Evolutionary conservation across 306 rosid species (phyloP), one percentile per base, ranked within the genome.

Genomic region (Spatholobus suberectus): DNA sequence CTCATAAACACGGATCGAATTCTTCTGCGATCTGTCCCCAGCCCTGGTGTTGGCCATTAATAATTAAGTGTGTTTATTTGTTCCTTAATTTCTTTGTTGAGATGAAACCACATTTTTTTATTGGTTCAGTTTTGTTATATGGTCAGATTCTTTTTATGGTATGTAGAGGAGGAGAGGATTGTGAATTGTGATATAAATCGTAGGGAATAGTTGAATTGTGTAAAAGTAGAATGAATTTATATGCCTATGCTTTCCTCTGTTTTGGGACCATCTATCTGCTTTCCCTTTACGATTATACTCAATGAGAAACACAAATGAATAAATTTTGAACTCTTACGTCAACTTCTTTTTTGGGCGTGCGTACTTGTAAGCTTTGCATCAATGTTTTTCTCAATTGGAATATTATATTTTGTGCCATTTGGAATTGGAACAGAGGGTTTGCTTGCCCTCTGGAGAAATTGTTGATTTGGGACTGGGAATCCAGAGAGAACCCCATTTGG

Each of bases 41-140:
- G 97, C 85, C 98, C 98, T 11, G 98, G 97, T 4, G 81, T 77
- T 10, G 97, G 97, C 6, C 94, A 94, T 72, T 61, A 40, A 41
- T 21, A 23, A 35, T 8, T 49, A 15, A 4, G 9, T 17, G 17
- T 27, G 10, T 51, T n/a, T 32, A 1, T 73, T 6, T 52, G 34
- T 32, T 12, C 40, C 12, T 21, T 10, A 12, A 27, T 44, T 13
- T 10, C 2, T 62, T n/a, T 7, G 2, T 43, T 77, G 2, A 12
- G 10, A 58, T 58, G 2, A 37, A 5, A 38, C 44, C 27, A 35
- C 67, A 43, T 62, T 51, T 54, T 76, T 84, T 59, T 8, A 17
- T 66, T 77, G 40, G 17, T 32, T 55, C 65, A 77, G 15, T 81
- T 85, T 89, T 87, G 70, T 24, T 26, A 34, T 26, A 4, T 26